phyloP scores from a whole-genome alignment of 78 protist species.

The slime mould (Dictyostelium discoideum) region DNA sequence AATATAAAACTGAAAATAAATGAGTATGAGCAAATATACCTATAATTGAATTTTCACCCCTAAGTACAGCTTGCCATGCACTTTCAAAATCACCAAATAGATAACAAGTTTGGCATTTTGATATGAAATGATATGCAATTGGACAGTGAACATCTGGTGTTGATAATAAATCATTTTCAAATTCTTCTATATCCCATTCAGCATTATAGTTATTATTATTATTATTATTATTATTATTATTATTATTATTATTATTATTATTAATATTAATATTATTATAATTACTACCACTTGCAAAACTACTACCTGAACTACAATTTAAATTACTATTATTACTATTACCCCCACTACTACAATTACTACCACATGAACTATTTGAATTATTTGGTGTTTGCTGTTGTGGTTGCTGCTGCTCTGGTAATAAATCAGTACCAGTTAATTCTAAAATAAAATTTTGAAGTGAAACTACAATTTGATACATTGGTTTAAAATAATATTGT shows the following conservation, averaged over 20 bases:
- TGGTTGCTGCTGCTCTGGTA: neutral
- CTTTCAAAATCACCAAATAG: slow-evolving; percentile 14
- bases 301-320: neutral
- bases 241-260: neutral
- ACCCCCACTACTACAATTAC: neutral
- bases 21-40: slow-evolving; percentile 63
- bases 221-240: neutral
- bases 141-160: slow-evolving; percentile 49
- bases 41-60: slow-evolving; percentile 4
- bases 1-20: neutral
- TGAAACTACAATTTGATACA: slow-evolving; percentile 25
- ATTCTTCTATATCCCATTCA: slow-evolving; percentile 38
- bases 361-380: neutral
- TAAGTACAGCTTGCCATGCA: slow-evolving; percentile 33
- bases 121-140: slow-evolving; percentile 31
- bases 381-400: neutral
- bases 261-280: neutral
- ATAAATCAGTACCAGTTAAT: slow-evolving; percentile 10
- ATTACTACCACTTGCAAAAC: neutral
- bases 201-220: neutral
- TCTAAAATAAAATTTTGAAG: slow-evolving; percentile 37
- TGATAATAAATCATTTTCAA: slow-evolving; percentile 30
- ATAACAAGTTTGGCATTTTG: neutral
- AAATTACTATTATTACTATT: neutral
- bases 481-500: slow-evolving; percentile 56